These are phyloP conservation scores for Paecilomyces niveus DNA, from an alignment of 2,329 filamentous ascomycete genomes.

Conservation along the genomic window DNA sequence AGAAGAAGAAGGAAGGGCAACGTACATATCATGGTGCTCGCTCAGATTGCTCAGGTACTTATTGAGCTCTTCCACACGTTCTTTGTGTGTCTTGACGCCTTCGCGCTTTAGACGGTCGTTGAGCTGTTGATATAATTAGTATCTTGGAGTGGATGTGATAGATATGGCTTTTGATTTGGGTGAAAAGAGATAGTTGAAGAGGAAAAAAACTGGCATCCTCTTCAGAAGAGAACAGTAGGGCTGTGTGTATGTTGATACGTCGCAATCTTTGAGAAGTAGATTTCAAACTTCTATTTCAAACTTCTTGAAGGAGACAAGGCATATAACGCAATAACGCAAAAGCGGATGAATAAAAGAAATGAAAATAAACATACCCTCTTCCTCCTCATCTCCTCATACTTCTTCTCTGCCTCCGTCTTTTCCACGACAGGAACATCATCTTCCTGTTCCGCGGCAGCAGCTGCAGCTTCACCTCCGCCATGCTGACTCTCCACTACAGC, in stretches of 20 bases:
- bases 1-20: too few species aligned
- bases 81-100: slow-evolving; percentile 91
- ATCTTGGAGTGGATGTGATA: background rate
- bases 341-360: slow-evolving; percentile 1
- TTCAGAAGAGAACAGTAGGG: too few species aligned
- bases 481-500: background rate
- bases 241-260: background rate
- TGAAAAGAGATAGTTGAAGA: background rate
- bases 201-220: background rate
- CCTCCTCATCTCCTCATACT: slow-evolving; percentile 71
- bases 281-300: background rate
- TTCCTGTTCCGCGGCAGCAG: slow-evolving; percentile 2
- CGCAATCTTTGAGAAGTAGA: background rate
- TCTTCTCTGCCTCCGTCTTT: slow-evolving; percentile 80
- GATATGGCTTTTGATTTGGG: too few species aligned
- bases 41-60: slow-evolving; percentile 85
- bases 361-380: slow-evolving; percentile 59
- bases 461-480: background rate
- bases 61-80: slow-evolving; percentile 92
- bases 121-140: slow-evolving; percentile 47
- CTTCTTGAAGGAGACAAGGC: background rate
- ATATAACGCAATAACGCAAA: background rate
- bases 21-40: slow-evolving; percentile 93
- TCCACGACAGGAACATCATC: slow-evolving; percentile 15
- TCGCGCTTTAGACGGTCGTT: slow-evolving; percentile 75